These are phyloP conservation scores for Penicillium salamii DNA, from an alignment of 495 filamentous ascomycete species.

Conservation along the genomic window DNA sequence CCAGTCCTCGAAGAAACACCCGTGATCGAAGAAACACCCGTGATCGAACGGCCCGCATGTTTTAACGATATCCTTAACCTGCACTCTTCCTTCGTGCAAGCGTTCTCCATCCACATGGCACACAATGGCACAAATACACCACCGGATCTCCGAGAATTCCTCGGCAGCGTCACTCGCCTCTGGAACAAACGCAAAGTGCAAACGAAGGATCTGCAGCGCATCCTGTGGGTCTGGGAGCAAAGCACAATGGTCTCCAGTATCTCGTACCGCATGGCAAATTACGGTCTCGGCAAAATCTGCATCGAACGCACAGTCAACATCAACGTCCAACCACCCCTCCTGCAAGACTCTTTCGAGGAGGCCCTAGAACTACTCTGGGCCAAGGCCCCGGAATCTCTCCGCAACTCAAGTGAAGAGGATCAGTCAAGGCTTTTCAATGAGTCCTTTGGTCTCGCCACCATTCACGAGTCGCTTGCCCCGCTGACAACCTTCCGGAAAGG, in stretches of 20 bases:
- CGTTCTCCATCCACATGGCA: conserved; percentile 39
- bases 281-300: conserved; percentile 43
- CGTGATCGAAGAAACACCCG: conserved; percentile 15
- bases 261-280: conserved; percentile 40
- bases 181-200: conserved; percentile 50
- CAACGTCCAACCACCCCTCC: conserved; percentile 23
- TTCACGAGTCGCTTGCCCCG: conserved; percentile 44
- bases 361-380: conserved; percentile 39
- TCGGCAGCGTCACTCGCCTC: conserved; percentile 37
- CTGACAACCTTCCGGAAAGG: conserved; percentile 43
- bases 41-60: conserved; percentile 26
- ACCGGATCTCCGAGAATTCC: conserved; percentile 41
- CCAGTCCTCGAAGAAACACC: conserved; percentile 9
- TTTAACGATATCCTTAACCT: conserved; percentile 36
- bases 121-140: conserved; percentile 38
- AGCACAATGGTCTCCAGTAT: conserved; percentile 18
- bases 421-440: conserved; percentile 24
- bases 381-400: conserved; percentile 29
- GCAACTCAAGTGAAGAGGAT: conserved; percentile 24
- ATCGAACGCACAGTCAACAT: conserved; percentile 22
- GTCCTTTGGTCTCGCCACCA: conserved; percentile 31
- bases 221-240: conserved; percentile 42
- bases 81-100: conserved; percentile 39
- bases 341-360: conserved; percentile 41
- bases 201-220: conserved; percentile 40